Base-by-base conservation (phyloP, 2,329 filamentous ascomycete genomes). In the Graphilbum sp. region DNA sequence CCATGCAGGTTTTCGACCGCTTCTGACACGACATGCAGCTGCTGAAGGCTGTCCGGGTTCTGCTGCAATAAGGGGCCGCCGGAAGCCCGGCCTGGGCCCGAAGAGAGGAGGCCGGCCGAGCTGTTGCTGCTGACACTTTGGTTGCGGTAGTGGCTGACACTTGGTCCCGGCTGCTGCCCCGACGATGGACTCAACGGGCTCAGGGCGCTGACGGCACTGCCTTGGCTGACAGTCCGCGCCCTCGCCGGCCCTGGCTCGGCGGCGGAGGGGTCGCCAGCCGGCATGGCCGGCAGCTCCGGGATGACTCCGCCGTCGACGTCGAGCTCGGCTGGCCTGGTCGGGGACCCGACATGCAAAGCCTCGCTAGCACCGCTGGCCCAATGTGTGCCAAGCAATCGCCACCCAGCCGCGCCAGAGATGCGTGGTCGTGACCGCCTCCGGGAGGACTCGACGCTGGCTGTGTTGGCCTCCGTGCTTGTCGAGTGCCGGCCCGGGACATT, bases 1-100 rank as follows among this genome's bases (percentile, higher is more conserved):
- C 66, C 66, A 37, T 69, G 64, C 36, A 65, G 54, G 30, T 43
- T 37, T 40, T 65, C 62, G 16, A 49, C 43, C 4, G 49, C 47
- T 46, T 69, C 66, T 33, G 50, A 55, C 24, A 67, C 60, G 2
- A 56, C 53, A 6, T 50, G 54, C 6, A 62, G 47, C 32, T 45
- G 24, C 20, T 33, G 34, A n/a, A n/a, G n/a, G n/a, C n/a, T n/a
- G 17, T 35, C 4, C 13, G 13, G 30, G 5, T 7, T 7, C n/a
- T 32, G 13, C 32, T 37, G 36, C 18, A 13, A 11, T n/a, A 17
- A 10, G 21, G 34, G n/a, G n/a, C 25, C 21, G 35, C 9, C 9
- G 32, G 8, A 7, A 13, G 5, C 6, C 13, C 32, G 21, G 43
- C 30, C 40, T 17, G 5, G 27, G 7, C 27, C 9, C 27, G 20